Percentiles rank a stretch among this genome's conserved stretches.
Conservation (phyloP, 441 rosid genomes). For the Pelargonium citronellum region DNA sequence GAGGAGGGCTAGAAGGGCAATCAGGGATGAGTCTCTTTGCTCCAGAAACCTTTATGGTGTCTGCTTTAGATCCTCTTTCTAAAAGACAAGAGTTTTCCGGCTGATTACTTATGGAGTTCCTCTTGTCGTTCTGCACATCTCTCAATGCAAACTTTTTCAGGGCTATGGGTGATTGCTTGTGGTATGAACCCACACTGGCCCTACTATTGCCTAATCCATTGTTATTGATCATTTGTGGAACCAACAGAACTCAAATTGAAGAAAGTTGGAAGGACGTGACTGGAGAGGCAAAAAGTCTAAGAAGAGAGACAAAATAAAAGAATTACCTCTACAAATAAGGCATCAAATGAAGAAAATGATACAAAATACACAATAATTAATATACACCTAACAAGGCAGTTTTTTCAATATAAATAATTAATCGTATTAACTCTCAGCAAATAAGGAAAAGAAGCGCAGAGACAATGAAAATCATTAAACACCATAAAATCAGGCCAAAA, state of each 20-base stretch:
- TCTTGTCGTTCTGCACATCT: conserved; percentile 10
- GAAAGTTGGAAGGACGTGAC: not conserved
- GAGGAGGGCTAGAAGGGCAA: conserved; percentile 10
- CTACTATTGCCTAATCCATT: conserved; percentile 2
- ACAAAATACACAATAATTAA: not conserved
- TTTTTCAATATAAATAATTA: not conserved
- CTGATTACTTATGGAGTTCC: not conserved
- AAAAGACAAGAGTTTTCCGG: conserved; percentile 2
- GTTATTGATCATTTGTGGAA: conserved; percentile 8
- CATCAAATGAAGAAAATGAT: not conserved
- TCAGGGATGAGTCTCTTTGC: conserved; percentile 8
- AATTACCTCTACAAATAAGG: not conserved
- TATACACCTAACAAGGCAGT: not conserved
- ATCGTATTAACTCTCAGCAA: not conserved
- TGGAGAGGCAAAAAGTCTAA: conserved; percentile 1
- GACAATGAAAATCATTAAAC: not conserved
- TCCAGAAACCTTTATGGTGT: conserved; percentile 6
- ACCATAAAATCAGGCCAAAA: not conserved
- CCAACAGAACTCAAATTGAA: not conserved
- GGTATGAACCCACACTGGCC: not conserved
- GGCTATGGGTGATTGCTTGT: conserved; percentile 9
- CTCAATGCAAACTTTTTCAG: conserved; percentile 4
- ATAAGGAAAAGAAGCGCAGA: not conserved
- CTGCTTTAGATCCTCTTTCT: conserved; percentile 7
- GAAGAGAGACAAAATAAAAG: not conserved